Evolutionary conservation across 148 eudicot genomes (phyloP).

Genomic region (Fagopyrum homotropicum): DNA sequence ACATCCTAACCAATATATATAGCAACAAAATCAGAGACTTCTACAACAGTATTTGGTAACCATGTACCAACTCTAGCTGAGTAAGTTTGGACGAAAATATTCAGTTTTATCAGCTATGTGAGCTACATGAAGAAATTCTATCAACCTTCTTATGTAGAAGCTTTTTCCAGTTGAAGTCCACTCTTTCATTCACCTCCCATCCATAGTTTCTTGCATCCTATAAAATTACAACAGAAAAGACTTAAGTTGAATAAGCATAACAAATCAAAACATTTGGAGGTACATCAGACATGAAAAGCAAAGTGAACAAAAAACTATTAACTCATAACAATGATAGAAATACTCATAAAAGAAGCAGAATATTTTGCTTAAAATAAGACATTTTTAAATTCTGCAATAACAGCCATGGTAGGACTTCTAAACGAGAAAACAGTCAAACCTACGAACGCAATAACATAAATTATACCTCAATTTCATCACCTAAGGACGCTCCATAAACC

Average conservation of each 20-base stretch:
- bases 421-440: not conserved
- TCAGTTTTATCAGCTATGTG: not conserved
- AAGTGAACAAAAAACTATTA: not conserved
- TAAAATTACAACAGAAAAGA: slow-evolving; percentile 13
- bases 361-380: not conserved
- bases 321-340: not conserved
- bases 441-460: not conserved
- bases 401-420: not conserved
- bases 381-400: not conserved
- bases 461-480: slow-evolving; percentile 83
- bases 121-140: slow-evolving; percentile 2
- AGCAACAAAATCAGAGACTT: not conserved
- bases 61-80: not conserved
- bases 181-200: slow-evolving; percentile 81
- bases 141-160: slow-evolving; percentile 91
- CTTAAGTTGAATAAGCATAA: not conserved
- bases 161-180: slow-evolving; percentile 91
- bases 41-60: not conserved
- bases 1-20: not conserved
- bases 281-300: not conserved
- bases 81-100: not conserved
- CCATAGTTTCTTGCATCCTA: slow-evolving; percentile 91
- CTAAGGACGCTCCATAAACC: slow-evolving; percentile 89
- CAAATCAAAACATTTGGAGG: not conserved
- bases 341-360: not conserved